Conservation (phyloP, 495 filamentous ascomycete genomes). For the Penicillium paxilli region DNA sequence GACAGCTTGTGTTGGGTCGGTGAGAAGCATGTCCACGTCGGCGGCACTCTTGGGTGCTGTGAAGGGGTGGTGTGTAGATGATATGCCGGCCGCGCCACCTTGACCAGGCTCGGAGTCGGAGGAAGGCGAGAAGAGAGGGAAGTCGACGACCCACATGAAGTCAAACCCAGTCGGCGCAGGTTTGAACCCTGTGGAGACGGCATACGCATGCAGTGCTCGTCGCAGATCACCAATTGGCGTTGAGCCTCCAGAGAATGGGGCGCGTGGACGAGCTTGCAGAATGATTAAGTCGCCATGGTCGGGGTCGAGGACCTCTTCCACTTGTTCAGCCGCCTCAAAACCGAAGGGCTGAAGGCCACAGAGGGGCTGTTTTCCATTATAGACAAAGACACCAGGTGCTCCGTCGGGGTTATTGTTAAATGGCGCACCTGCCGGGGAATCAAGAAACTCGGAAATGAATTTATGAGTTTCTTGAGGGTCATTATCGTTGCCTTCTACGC, state of each 20-base stretch:
- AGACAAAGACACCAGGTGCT: conserved; percentile 73
- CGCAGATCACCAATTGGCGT: conserved; percentile 80
- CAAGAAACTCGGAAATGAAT: conserved; percentile 71
- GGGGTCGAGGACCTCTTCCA: conserved; percentile 52
- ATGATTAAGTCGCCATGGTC: conserved; percentile 76
- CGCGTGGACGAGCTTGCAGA: conserved; percentile 71
- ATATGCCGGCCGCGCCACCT: conserved; percentile 74
- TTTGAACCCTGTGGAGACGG: conserved; percentile 59
- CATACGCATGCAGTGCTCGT: conserved; percentile 65
- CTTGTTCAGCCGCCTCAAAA: conserved; percentile 64
- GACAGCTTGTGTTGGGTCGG: conserved; percentile 66
- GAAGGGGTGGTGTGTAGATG: conserved; percentile 94
- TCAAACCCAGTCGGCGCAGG: conserved; percentile 54
- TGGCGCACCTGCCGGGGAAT: conserved; percentile 57
- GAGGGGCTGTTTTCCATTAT: conserved; percentile 67
- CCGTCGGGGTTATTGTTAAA: conserved; percentile 68
- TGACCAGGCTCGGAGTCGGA: conserved; percentile 76
- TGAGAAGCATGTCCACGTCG: conserved; percentile 74
- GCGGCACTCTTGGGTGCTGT: conserved; percentile 74
- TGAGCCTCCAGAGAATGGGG: conserved; percentile 61
- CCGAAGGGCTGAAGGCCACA: conserved; percentile 74
- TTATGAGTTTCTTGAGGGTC: conserved; percentile 48
- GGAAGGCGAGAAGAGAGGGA: conserved; percentile 83
- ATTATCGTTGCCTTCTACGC: conserved; percentile 49
- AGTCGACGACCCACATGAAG: conserved; percentile 83